phyloP scores from a whole-genome alignment of 2,329 filamentous ascomycete species.

The Aureobasidium pullulans region DNA sequence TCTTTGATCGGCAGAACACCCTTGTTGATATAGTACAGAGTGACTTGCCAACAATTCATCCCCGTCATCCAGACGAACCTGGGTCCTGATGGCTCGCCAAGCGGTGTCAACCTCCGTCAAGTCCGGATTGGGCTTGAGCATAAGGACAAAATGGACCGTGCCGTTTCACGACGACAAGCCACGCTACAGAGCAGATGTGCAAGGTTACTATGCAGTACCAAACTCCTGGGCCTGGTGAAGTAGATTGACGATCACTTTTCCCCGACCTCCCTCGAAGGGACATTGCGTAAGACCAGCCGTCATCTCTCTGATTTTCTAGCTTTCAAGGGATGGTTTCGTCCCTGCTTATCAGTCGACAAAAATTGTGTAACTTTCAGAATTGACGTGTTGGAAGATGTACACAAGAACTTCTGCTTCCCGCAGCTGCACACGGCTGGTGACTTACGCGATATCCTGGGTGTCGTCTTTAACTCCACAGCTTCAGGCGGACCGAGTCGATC shows the following conservation, averaged over 20 bases:
- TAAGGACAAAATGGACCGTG: background rate
- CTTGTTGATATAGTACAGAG: background rate
- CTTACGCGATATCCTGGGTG: constrained; percentile 3
- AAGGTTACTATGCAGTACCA: constrained; percentile 7
- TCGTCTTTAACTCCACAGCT: constrained; percentile 9
- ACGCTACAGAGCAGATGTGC: constrained; percentile 7
- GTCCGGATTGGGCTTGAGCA: background rate
- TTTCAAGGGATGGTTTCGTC: constrained; percentile 1
- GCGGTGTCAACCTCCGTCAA: constrained; percentile 7
- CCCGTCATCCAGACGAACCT: background rate
- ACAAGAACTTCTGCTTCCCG: background rate
- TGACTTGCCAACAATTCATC: background rate
- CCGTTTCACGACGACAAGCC: constrained; percentile 1
- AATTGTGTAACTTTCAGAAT: background rate
- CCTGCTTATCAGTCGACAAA: background rate
- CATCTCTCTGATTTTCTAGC: background rate
- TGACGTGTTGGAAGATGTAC: constrained; percentile 8
- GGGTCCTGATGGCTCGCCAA: background rate
- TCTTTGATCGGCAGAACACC: constrained; percentile 1
- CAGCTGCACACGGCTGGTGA: constrained; percentile 3
- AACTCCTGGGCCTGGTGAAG: background rate
- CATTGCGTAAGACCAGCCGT: background rate
- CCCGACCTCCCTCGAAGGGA: background rate
- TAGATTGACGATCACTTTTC: constrained; percentile 5
- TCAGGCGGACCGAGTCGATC: constrained; percentile 12